These are phyloP conservation scores for Hevea brasiliensis DNA, from an alignment of 345 rosid genomes.

Conservation along the genomic window DNA sequence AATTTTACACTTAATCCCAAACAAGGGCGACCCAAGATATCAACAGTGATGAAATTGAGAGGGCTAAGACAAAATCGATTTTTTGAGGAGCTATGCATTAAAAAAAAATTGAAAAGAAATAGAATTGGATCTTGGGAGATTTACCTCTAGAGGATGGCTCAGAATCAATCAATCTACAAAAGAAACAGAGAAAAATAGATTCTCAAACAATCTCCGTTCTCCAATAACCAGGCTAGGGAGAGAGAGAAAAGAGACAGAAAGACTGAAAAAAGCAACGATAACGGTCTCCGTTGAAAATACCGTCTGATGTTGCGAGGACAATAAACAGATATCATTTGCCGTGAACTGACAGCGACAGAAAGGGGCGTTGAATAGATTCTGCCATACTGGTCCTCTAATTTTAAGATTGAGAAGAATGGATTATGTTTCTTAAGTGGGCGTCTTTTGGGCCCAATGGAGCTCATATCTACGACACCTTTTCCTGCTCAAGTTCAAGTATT, in stretches of 20 bases:
- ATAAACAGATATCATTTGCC: not conserved
- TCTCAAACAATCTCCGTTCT: not conserved
- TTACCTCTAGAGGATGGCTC: not conserved
- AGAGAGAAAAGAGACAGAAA: not conserved
- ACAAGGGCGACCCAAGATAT: not conserved
- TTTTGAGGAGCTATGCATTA: not conserved
- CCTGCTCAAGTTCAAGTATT: too few species aligned
- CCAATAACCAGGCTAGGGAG: not conserved
- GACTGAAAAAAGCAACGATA: not conserved
- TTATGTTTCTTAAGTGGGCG: not conserved
- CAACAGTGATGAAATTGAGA: not conserved
- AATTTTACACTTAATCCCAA: not conserved
- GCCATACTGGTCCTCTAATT: not conserved
- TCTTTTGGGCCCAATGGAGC: not conserved
- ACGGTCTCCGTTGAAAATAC: not conserved
- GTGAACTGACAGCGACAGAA: not conserved
- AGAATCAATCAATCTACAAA: conserved; percentile 7
- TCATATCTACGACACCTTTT: too few species aligned
- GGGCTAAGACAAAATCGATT: not conserved
- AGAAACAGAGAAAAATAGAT: not conserved
- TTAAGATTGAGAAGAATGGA: not conserved
- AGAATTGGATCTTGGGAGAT: not conserved
- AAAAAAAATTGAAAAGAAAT: not conserved
- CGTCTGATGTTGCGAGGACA: not conserved
- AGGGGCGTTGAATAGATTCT: too few species aligned